These are phyloP conservation scores for Acanthamoeba culbertsoni DNA, from an alignment of 208 protist species.

Conservation along the genomic window DNA sequence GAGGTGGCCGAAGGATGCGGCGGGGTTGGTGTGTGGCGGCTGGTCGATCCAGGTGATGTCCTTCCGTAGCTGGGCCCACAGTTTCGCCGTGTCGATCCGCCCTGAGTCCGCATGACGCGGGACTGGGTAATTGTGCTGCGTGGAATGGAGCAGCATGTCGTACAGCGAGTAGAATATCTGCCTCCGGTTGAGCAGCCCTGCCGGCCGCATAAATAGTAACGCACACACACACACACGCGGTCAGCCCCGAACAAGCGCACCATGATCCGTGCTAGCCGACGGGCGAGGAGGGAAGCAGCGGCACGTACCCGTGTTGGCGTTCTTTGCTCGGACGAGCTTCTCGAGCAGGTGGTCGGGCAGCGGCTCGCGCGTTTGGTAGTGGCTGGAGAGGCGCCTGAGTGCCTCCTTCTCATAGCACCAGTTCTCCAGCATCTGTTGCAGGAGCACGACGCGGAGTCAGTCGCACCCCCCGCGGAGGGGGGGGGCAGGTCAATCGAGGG, in stretches of 20 bases:
- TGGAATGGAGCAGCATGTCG: slow-evolving; percentile 68
- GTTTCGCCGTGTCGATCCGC: neutral
- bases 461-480: too few species aligned
- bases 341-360: slow-evolving; percentile 68
- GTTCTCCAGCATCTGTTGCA: slow-evolving; percentile 76
- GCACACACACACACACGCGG: neutral
- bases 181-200: slow-evolving; percentile 54
- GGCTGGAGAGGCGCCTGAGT: slow-evolving; percentile 61
- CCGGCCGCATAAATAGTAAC: too few species aligned
- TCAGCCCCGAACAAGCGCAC: neutral
- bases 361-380: slow-evolving; percentile 65
- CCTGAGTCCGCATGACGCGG: neutral
- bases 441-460: too few species aligned
- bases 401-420: slow-evolving; percentile 75
- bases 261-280: neutral
- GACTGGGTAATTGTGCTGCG: neutral
- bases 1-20: slow-evolving; percentile 62
- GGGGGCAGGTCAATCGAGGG: too few species aligned
- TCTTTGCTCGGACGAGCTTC: slow-evolving; percentile 64
- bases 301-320: slow-evolving; percentile 60
- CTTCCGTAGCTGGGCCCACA: slow-evolving; percentile 41
- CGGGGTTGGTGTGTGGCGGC: neutral
- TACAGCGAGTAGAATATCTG: slow-evolving; percentile 72
- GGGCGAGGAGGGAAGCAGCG: neutral
- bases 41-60: slow-evolving; percentile 51